phyloP scores from a whole-genome alignment of 495 filamentous ascomycete species.

The Annulohypoxylon moriforme region DNA sequence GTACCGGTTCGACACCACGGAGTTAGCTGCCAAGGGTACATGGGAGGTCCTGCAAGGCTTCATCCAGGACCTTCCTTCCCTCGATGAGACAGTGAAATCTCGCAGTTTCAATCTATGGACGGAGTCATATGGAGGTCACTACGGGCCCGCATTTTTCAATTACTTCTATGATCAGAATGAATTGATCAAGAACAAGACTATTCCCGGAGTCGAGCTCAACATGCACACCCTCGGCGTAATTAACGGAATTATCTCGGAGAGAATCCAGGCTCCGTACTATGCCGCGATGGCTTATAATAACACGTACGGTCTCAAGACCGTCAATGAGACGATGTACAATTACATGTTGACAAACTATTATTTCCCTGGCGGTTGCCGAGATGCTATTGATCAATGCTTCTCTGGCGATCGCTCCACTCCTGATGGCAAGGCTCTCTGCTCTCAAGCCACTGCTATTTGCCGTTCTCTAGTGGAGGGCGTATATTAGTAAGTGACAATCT shows the following conservation, averaged over 20 bases:
- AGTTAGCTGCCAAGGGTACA: constrained; percentile 58
- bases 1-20: constrained; percentile 55
- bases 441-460: constrained; percentile 59
- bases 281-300: constrained; percentile 76
- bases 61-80: constrained; percentile 47
- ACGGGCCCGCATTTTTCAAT: constrained; percentile 54
- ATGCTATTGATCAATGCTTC: constrained; percentile 57
- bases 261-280: constrained; percentile 73
- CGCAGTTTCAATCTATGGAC: constrained; percentile 68
- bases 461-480: constrained; percentile 56
- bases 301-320: constrained; percentile 74
- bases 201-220: constrained; percentile 61
- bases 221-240: constrained; percentile 67
- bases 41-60: constrained; percentile 61
- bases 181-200: constrained; percentile 56
- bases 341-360: constrained; percentile 58
- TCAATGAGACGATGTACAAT: constrained; percentile 59
- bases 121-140: constrained; percentile 37
- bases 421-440: constrained; percentile 53
- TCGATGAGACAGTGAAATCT: constrained; percentile 53
- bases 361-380: constrained; percentile 56
- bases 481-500: constrained; percentile 53
- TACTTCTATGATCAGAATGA: constrained; percentile 69
- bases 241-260: constrained; percentile 78
- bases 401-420: constrained; percentile 49